phyloP scores from a whole-genome alignment of 1,284 basidiomycete genomes.

The Cutaneotrichosporon sp. region DNA sequence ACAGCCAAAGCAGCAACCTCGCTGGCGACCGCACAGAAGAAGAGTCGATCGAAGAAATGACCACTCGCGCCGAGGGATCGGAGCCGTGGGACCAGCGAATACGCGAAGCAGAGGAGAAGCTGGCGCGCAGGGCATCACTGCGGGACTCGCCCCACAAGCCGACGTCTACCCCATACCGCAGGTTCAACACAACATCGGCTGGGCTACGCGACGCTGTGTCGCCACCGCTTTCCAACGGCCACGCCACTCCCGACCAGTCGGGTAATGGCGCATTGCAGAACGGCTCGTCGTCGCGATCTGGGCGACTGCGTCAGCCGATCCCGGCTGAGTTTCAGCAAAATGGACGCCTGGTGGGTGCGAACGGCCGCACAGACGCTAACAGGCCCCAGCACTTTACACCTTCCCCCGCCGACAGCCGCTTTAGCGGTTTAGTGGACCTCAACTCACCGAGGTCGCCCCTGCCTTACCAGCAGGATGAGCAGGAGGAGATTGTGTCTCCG shows the following conservation, averaged over 20 bases:
- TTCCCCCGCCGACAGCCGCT: neutral
- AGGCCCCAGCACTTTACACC: conserved; percentile 2
- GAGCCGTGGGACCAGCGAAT: conserved; percentile 38
- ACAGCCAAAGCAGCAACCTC: conserved; percentile 10
- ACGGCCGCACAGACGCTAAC: neutral
- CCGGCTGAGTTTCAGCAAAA: conserved; percentile 39
- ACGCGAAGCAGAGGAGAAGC: conserved; percentile 39
- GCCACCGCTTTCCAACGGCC: neutral
- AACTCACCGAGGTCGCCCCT: neutral
- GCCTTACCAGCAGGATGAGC: conserved; percentile 1
- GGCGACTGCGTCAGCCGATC: conserved; percentile 15
- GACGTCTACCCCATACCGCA: neutral
- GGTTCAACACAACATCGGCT: neutral
- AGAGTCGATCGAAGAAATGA: conserved; percentile 3
- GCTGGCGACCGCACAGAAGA: conserved; percentile 14
- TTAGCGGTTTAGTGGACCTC: neutral
- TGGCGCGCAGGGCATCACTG: conserved; percentile 18
- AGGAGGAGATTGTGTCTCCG: conserved; percentile 1
- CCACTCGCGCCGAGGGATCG: neutral
- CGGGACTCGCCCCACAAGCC: conserved; percentile 4
- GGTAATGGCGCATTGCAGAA: neutral
- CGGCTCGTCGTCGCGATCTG: neutral
- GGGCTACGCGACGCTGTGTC: conserved; percentile 1
- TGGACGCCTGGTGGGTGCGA: conserved; percentile 33
- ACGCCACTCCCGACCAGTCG: neutral